Evolutionary conservation across 75 land plant genomes (phyloP), one percentile per base, ranked within the genome.

Genomic region (Isoetes taiwanensis): DNA sequence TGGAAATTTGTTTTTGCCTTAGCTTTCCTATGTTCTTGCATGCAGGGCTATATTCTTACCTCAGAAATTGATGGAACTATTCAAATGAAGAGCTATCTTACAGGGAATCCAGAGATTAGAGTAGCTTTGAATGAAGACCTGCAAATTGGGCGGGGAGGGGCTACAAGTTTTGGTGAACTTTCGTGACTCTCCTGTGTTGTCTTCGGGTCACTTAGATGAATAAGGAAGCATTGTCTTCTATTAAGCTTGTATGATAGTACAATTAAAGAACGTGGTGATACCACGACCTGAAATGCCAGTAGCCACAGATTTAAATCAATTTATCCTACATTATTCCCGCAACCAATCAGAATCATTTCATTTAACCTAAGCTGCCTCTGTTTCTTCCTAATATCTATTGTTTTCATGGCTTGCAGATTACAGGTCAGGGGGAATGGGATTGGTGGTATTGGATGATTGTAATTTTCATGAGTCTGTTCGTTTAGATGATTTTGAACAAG

Each of bases 1-100:
- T n/a, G n/a, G n/a, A n/a, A n/a, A n/a, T n/a, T n/a, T n/a, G n/a
- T n/a, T n/a, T n/a, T n/a, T n/a, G n/a, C n/a, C n/a, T n/a, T n/a
- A n/a, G n/a, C n/a, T n/a, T n/a, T n/a, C n/a, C n/a, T n/a, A n/a
- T n/a, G n/a, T n/a, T n/a, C n/a, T n/a, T n/a, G n/a, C n/a, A n/a
- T n/a, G 33, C 77, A 91, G 97, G 97, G 97, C 8, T 91, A 91
- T 60, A 88, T 91, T 33, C 66, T 91, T 30, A 87, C 94, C 11
- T 91, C 97, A 21, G 97, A 91, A 72, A 81, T 91, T 67, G 97
- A 91, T 78, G 97, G 97, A 14, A 87, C 97, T 17, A 91, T 91
- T 66, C 95, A 86, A 72, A 91, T 91, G 97, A 91, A 91, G 70
- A 91, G 97, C 32, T 91, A 87, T 62, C 82, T 91, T 14, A 74